Base-by-base conservation (phyloP, 2,329 filamentous ascomycete species). In the Neoarthrinium moseri region DNA sequence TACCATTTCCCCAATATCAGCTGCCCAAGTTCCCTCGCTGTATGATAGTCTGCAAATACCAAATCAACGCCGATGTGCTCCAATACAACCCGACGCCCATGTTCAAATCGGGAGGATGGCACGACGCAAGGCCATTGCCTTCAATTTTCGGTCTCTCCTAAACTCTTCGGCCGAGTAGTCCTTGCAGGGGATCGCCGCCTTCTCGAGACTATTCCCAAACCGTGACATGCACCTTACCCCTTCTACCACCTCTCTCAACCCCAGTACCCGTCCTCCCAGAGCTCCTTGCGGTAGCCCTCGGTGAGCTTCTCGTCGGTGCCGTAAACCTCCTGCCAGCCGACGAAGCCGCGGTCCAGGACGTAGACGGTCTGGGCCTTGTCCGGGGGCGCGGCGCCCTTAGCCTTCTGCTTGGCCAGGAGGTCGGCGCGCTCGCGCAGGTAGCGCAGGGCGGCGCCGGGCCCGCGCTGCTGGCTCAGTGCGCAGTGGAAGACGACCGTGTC, bases 401-500 rank as follows among this genome's bases (percentile, higher is more conserved):
- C 45, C 59, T 66, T 49, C 51, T 56, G 51, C 52, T 61, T 53
- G 38, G 50, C 55, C 20, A 39, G 33, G 6, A 12, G 4, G 12
- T 77, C 71, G 55, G 86, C 82, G 37, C 83, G 75, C 69, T 91
- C 87, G 27, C 87, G 73, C 50, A 91, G 56, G 65, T 96, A 97
- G 58, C 78, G 77, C 56, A 96, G 69, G 4, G 94, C 94, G 4
- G 92, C 91, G 41, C 80, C 80, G 0, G 94, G 94, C 0, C 94
- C 94, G 1, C 94, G 78, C 70, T 96, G 87, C 72, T 97, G 94
- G 55, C 87, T 92, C 45, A 97, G 73, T 15, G 89, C 87, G 68
- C 94, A 99, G 71, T 99, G 94, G 66, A 99, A 99, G 1, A 99
- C 81, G 12, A 99, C 90, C 10, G 79, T 86, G 46, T 94, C 81